These are phyloP conservation scores for Sporothrix inflata DNA, from an alignment of 2,329 filamentous ascomycete species.

Conservation along the genomic window DNA sequence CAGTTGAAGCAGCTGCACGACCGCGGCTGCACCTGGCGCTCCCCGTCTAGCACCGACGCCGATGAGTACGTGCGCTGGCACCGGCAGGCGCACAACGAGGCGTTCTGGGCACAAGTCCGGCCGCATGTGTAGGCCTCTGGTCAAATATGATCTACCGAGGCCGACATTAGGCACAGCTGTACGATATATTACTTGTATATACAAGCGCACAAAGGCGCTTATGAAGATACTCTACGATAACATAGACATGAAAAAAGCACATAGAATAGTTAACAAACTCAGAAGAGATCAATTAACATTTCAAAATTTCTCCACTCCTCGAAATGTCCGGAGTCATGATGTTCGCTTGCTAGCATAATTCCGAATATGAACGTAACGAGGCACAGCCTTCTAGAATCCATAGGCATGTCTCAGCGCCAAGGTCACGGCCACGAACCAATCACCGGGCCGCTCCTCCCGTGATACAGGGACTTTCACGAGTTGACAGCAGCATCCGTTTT, in stretches of 20 bases:
- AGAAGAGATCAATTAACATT: neutral
- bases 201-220: neutral
- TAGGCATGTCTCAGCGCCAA: neutral
- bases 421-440: neutral
- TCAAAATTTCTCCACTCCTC: neutral
- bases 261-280: neutral
- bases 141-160: neutral
- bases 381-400: neutral
- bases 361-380: neutral
- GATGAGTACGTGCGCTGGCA: conserved; percentile 40
- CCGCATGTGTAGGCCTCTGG: neutral
- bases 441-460: neutral
- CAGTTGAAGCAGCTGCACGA: conserved; percentile 37
- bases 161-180: neutral
- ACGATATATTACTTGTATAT: neutral
- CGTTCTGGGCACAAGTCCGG: conserved; percentile 33
- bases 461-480: neutral
- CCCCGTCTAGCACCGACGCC: conserved; percentile 45
- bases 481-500: neutral
- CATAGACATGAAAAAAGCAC: neutral
- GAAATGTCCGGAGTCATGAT: neutral
- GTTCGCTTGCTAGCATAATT: neutral
- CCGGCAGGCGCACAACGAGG: conserved; percentile 27
- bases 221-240: conserved; percentile 5
- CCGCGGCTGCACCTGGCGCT: conserved; percentile 39